Conservation (phyloP, 2,329 filamentous ascomycete species). For the Cyanodermella asteris region DNA sequence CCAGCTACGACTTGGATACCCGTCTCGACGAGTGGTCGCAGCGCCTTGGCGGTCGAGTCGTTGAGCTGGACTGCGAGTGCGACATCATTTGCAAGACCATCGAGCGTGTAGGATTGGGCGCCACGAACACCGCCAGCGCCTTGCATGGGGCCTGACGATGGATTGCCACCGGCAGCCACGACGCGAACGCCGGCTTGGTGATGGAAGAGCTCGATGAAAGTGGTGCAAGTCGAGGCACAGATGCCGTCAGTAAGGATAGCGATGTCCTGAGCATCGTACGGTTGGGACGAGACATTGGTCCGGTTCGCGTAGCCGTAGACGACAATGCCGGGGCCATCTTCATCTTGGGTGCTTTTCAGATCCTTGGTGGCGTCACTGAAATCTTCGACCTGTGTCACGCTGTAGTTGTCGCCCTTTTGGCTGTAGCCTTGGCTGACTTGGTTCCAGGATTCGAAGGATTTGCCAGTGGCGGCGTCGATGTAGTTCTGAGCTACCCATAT, state of each 20-base stretch:
- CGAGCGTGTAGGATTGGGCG: slow-evolving; percentile 6
- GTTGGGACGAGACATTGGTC: slow-evolving; percentile 5
- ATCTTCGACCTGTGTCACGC: too few species aligned
- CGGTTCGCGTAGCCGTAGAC: slow-evolving; percentile 7
- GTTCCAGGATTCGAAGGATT: slow-evolving; percentile 12
- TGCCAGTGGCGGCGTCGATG: slow-evolving; percentile 10
- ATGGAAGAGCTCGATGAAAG: slow-evolving; percentile 13
- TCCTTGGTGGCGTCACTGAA: too few species aligned
- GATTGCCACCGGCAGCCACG: slow-evolving; percentile 12
- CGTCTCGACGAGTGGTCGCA: slow-evolving; percentile 8
- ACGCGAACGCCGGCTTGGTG: slow-evolving; percentile 10
- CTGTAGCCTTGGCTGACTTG: too few species aligned
- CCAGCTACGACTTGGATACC: slow-evolving; percentile 9
- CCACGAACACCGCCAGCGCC: slow-evolving; percentile 9
- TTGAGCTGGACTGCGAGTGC: slow-evolving; percentile 5
- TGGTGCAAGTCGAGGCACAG: slow-evolving; percentile 11
- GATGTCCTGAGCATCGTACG: slow-evolving; percentile 8
- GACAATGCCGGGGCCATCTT: slow-evolving; percentile 5
- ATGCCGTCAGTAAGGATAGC: slow-evolving; percentile 11
- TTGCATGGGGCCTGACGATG: slow-evolving; percentile 12
- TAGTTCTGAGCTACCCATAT: slow-evolving; percentile 11
- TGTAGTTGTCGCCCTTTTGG: too few species aligned
- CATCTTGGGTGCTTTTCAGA: too few species aligned
- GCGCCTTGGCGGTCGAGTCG: slow-evolving; percentile 3
- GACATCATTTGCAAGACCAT: slow-evolving; percentile 10